A percentile compares a stretch with the other conserved stretches of the same genome.
These are phyloP conservation scores for Botryotinia calthae DNA, from an alignment of 2,329 filamentous ascomycete genomes.

Conservation along the genomic window DNA sequence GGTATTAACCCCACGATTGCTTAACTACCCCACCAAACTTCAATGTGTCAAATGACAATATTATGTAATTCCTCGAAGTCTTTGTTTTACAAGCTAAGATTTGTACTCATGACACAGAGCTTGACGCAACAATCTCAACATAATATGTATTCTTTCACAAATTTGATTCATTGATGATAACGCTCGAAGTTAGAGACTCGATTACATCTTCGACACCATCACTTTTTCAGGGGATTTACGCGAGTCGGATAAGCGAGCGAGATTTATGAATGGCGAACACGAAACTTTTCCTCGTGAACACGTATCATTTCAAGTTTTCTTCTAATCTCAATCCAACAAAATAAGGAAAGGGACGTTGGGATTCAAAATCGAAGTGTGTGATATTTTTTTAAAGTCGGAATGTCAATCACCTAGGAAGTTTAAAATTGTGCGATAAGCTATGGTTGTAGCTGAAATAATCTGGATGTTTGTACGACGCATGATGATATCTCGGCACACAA, in stretches of 20 bases:
- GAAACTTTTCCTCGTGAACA: neutral
- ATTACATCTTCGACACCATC: neutral
- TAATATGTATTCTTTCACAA: neutral
- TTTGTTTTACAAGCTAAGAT: neutral
- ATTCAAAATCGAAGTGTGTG: neutral
- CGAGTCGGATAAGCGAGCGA: neutral
- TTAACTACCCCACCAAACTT: neutral
- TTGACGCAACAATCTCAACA: neutral
- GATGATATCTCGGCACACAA: neutral
- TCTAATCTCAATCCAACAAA: neutral
- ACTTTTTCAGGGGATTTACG: neutral
- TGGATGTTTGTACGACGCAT: neutral
- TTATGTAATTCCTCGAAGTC: neutral
- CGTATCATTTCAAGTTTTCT: neutral
- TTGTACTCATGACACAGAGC: neutral
- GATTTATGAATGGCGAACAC: neutral
- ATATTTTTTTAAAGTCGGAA: neutral
- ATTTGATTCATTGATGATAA: neutral
- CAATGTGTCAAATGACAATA: neutral
- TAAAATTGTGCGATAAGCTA: neutral
- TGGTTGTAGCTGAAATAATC: neutral
- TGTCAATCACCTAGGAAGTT: neutral
- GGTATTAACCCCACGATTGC: neutral
- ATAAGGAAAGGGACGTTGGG: neutral
- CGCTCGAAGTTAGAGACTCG: neutral